Evolutionary conservation across 257 asterid species (phyloP).

Genomic region (Nicotiana undulata): DNA sequence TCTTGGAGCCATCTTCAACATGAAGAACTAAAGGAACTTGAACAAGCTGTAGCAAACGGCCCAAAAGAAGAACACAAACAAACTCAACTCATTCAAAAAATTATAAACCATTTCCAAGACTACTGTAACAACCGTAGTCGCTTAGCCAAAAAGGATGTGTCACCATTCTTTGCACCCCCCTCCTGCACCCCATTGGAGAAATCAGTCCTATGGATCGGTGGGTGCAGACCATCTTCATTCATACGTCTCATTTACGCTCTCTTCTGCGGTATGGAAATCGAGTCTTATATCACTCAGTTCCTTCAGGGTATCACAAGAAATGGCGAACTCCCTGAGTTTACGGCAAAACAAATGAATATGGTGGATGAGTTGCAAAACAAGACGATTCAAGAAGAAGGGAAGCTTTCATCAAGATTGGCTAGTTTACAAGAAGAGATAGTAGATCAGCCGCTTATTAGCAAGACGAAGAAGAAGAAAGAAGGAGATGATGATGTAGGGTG

Average conservation of each 20-base stretch:
- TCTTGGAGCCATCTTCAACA: conserved; percentile 36
- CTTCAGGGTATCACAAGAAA: conserved; percentile 17
- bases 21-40: conserved; percentile 33
- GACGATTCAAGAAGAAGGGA: conserved; percentile 34
- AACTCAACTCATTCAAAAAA: conserved; percentile 20
- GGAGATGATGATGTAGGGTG: not conserved
- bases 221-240: conserved; percentile 49
- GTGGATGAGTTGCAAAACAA: conserved; percentile 32
- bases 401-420: conserved; percentile 19
- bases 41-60: conserved; percentile 14
- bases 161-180: conserved; percentile 41
- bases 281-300: conserved; percentile 18
- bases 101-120: conserved; percentile 20
- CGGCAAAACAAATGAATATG: conserved; percentile 18
- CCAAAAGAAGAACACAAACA: conserved; percentile 6
- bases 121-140: conserved; percentile 19
- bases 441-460: conserved; percentile 31
- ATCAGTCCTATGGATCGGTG: conserved; percentile 52
- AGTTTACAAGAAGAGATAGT: conserved; percentile 38
- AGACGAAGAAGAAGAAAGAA: not conserved
- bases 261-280: conserved; percentile 28
- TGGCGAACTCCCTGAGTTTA: conserved; percentile 19
- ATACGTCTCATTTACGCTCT: conserved; percentile 41
- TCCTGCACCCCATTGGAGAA: conserved; percentile 49
- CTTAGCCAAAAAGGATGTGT: conserved; percentile 28